Percentiles rank a stretch among this genome's conserved stretches.
phyloP scores from a whole-genome alignment of 306 rosid species.

The Malus fusca region DNA sequence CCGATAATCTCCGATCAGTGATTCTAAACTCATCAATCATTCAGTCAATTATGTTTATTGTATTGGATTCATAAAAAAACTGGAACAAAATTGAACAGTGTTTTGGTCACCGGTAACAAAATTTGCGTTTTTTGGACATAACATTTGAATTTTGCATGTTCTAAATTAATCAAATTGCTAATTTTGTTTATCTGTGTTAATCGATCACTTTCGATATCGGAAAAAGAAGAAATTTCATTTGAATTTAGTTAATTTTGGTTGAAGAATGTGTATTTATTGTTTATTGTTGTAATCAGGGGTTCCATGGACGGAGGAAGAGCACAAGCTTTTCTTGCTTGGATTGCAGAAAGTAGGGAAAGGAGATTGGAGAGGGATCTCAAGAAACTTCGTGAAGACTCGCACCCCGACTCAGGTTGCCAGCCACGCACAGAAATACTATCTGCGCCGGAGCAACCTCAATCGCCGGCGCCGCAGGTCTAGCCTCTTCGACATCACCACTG shows the following conservation, averaged over 20 bases:
- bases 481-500: constrained; percentile 95
- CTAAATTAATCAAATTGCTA: not conserved
- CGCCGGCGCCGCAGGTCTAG: constrained; percentile 99
- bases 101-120: not conserved
- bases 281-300: constrained; percentile 51
- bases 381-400: constrained; percentile 91
- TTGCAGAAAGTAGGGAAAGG: constrained; percentile 95
- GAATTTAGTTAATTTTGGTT: not conserved
- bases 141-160: not conserved
- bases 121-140: not conserved
- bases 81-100: not conserved
- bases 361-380: constrained; percentile 98
- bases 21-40: not conserved
- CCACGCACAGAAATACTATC: constrained; percentile 96
- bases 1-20: not conserved
- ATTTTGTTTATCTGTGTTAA: not conserved
- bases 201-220: not conserved
- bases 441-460: constrained; percentile 79
- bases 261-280: not conserved
- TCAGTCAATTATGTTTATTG: not conserved
- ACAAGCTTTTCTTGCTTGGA: constrained; percentile 84
- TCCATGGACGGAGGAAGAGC: constrained; percentile 99
- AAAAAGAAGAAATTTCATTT: not conserved
- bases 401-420: constrained; percentile 99
- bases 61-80: not conserved